Evolutionary conservation across 768 basidiomycete species (phyloP), one percentile per base, ranked within the genome.

Genomic region (Coprinellus micaceus): DNA sequence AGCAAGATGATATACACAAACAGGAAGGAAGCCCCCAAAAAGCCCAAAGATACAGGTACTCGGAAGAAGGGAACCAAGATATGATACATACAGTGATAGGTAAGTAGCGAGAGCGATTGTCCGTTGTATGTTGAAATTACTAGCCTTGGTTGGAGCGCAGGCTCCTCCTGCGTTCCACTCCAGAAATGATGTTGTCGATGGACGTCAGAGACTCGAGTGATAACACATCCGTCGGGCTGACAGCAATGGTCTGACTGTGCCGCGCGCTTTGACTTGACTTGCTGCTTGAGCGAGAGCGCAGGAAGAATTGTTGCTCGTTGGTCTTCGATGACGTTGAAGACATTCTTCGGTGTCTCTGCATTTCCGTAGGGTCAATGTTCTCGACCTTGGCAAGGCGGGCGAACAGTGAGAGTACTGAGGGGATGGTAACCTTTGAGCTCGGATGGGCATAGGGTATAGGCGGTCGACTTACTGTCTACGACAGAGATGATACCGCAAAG

Each of bases 401-500:
- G 65, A 93, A 93, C 25, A 89, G 72, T 2, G 89, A 89, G 25
- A 93, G 80, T 48, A 91, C 90, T 90, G 41, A n/a, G 24, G 50
- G 43, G 22, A 29, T n/a, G n/a, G 13, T 61, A 15, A 45, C n/a
- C 58, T 21, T 25, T 19, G 55, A 40, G 22, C n/a, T 22, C 39
- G 17, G 43, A 2, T 7, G 33, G n/a, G 4, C 5, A 33, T 19
- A 12, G 33, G 5, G 33, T 26, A 40, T 37, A 11, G 2, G 43
- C 10, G 28, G 28, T 3, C 19, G 19, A 74, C 84, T 57, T 63
- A 92, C 91, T 84, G 65, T 93, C 91, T 22, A 90, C 88, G 57
- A 88, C 80, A 13, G 91, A 91, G 10, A 91, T 86, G n/a, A 93
- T 80, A 13, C 91, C 91, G 7, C 78, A 83, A 6, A 89, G 74